Percentiles rank a stretch among this genome's conserved stretches.
These are phyloP conservation scores for Piper longum DNA, from an alignment of 164 flowering plant species.

Conservation along the genomic window DNA sequence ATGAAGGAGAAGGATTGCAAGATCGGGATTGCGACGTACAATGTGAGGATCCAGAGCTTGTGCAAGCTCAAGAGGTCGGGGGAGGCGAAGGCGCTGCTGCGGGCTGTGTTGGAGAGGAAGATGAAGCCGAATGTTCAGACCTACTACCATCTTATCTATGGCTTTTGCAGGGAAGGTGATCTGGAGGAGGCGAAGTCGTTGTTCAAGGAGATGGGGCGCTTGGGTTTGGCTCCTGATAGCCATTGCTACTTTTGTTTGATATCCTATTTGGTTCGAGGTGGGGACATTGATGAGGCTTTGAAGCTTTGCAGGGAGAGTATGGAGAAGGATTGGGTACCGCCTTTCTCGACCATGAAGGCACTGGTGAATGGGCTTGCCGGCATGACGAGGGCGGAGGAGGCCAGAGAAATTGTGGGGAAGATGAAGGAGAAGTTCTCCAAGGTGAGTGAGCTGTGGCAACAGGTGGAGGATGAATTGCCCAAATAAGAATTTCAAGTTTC, in stretches of 20 bases:
- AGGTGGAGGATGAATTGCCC: conserved; percentile 47
- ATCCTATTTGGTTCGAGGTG: conserved; percentile 40
- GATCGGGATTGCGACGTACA: conserved; percentile 35
- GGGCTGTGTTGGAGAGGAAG: conserved; percentile 31
- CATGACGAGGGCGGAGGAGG: conserved; percentile 46
- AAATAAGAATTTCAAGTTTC: conserved; percentile 10
- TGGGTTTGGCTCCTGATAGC: conserved; percentile 33
- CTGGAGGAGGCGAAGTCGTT: conserved; percentile 58
- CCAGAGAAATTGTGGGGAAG: conserved; percentile 32
- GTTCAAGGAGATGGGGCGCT: conserved; percentile 33
- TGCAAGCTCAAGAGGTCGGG: conserved; percentile 43
- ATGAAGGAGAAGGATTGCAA: conserved; percentile 29
- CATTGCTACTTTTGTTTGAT: conserved; percentile 47
- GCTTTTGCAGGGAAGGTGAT: conserved; percentile 57
- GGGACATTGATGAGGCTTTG: conserved; percentile 53
- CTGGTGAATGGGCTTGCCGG: conserved; percentile 66
- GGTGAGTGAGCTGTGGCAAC: conserved; percentile 48
- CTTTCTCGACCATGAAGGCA: conserved; percentile 45
- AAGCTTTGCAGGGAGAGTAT: conserved; percentile 36
- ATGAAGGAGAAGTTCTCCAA: conserved; percentile 48
- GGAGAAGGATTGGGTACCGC: conserved; percentile 59
- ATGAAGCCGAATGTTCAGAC: conserved; percentile 51
- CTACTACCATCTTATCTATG: conserved; percentile 50
- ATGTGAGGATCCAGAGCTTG: conserved; percentile 55
- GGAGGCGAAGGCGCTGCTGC: conserved; percentile 67